These are phyloP conservation scores for Aspergillus udagawae DNA, from an alignment of 2,329 filamentous ascomycete genomes.

Conservation along the genomic window DNA sequence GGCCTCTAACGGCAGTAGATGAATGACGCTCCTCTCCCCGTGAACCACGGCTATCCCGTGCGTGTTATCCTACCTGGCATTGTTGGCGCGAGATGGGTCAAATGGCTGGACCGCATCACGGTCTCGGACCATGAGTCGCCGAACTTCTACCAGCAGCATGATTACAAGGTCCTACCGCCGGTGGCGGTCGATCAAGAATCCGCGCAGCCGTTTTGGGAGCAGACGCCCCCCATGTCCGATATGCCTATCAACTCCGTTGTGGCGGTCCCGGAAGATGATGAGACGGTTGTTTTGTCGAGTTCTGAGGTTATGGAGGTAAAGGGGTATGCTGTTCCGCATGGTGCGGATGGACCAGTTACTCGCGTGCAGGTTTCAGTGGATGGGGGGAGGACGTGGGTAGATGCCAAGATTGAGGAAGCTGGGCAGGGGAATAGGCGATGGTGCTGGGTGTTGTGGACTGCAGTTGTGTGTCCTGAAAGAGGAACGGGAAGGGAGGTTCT, in stretches of 20 bases:
- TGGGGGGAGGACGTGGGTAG: conserved; percentile 47
- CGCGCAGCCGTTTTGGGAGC: conserved; percentile 52
- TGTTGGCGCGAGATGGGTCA: conserved; percentile 52
- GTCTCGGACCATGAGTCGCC: conserved; percentile 48
- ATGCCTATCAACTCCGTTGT: conserved; percentile 57
- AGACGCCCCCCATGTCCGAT: conserved; percentile 49
- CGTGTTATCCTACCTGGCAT: conserved; percentile 52
- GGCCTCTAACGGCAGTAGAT: too few relatives aligned
- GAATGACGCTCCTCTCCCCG: conserved; percentile 46
- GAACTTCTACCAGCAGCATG: conserved; percentile 56
- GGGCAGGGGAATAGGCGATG: conserved; percentile 40
- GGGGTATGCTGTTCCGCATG: conserved; percentile 55
- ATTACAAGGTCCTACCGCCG: conserved; percentile 58
- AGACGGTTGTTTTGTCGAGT: conserved; percentile 38
- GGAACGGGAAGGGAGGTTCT: conserved; percentile 45
- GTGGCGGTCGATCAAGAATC: conserved; percentile 46
- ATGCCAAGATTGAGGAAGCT: conserved; percentile 39
- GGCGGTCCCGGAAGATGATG: conserved; percentile 43
- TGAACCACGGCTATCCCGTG: conserved; percentile 52
- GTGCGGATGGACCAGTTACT: conserved; percentile 49
- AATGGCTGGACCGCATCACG: conserved; percentile 54
- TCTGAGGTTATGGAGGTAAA: conserved; percentile 47
- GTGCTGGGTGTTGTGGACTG: conserved; percentile 56
- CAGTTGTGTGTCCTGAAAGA: conserved; percentile 38
- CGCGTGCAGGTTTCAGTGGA: conserved; percentile 53